A percentile compares a stretch with the other conserved stretches of the same genome.
Evolutionary conservation across 768 basidiomycete species (phyloP).

Genomic region (Trametes gibbosa): DNA sequence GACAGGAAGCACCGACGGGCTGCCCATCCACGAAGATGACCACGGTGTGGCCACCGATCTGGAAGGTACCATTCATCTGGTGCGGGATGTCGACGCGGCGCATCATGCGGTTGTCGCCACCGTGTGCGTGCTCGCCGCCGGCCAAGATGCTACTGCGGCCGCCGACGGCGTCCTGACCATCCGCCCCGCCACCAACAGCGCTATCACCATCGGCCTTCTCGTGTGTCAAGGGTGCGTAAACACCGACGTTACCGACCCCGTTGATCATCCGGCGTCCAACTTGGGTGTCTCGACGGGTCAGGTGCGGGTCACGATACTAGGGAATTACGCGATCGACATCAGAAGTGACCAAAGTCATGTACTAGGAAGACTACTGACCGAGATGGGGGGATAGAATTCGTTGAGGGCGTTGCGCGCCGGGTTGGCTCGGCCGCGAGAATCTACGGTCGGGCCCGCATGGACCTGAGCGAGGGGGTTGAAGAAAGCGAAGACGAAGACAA

Average conservation of each 20-base stretch:
- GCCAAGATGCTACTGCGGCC: not conserved
- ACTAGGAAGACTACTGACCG: not conserved
- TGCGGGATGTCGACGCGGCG: not conserved
- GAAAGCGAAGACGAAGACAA: not conserved
- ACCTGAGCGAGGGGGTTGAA: not conserved
- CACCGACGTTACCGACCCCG: not conserved
- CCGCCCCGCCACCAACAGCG: not conserved
- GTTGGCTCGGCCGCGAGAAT: not conserved
- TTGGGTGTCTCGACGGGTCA: not conserved
- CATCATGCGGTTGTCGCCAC: not conserved
- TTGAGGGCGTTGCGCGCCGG: not conserved
- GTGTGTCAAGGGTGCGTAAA: not conserved
- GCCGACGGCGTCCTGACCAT: not conserved
- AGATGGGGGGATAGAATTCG: too few relatives aligned
- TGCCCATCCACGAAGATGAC: not conserved
- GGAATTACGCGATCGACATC: not conserved
- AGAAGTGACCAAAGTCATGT: not conserved
- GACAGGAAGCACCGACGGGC: not conserved
- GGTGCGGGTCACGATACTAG: not conserved
- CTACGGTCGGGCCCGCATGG: not conserved
- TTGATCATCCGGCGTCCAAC: not conserved
- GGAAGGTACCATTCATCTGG: not conserved
- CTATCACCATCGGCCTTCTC: not conserved
- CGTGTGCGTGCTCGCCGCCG: not conserved
- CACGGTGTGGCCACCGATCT: conserved; percentile 3